Percentiles rank a stretch among this genome's conserved stretches.
phyloP scores from a whole-genome alignment of 495 filamentous ascomycete species.

The Antarctomyces pellizariae region DNA sequence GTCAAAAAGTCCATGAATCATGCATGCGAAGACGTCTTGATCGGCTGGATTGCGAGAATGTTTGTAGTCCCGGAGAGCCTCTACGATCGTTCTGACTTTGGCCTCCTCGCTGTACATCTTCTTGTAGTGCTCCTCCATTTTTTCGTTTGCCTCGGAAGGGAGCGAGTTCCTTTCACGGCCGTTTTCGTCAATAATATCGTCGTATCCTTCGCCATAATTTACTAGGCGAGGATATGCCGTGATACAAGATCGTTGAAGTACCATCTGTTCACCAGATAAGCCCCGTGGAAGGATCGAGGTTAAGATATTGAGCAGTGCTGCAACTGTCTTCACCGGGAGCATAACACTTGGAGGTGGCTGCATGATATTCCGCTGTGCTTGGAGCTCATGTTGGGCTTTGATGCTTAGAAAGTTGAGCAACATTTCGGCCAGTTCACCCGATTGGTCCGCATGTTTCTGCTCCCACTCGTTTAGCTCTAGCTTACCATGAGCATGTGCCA shows the following conservation, averaged over 20 bases:
- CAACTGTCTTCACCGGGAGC: slow-evolving; percentile 37
- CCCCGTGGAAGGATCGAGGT: slow-evolving; percentile 32
- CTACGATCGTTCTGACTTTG: slow-evolving; percentile 57
- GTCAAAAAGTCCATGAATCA: slow-evolving; percentile 95
- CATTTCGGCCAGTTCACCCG: slow-evolving; percentile 32
- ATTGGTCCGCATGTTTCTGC: slow-evolving; percentile 34
- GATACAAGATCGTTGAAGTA: slow-evolving; percentile 65
- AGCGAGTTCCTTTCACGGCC: slow-evolving; percentile 57
- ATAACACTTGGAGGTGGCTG: slow-evolving; percentile 33
- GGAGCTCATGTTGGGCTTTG: slow-evolving; percentile 63
- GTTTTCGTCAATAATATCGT: slow-evolving; percentile 73
- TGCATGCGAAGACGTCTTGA: slow-evolving; percentile 89
- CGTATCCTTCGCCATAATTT: slow-evolving; percentile 80
- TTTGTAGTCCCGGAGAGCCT: slow-evolving; percentile 64
- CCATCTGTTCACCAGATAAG: slow-evolving; percentile 24
- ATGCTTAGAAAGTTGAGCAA: slow-evolving; percentile 53
- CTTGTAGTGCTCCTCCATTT: slow-evolving; percentile 94
- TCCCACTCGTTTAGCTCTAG: slow-evolving; percentile 72
- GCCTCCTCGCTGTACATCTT: slow-evolving; percentile 83
- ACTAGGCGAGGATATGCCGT: slow-evolving; percentile 87
- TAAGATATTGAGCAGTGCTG: slow-evolving; percentile 53
- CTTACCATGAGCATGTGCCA: slow-evolving; percentile 60
- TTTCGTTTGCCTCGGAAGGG: slow-evolving; percentile 50
- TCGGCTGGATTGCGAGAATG: slow-evolving; percentile 58
- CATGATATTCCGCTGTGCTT: slow-evolving; percentile 39